phyloP scores from a whole-genome alignment of 441 rosid species.

The Eruca vesicaria region DNA sequence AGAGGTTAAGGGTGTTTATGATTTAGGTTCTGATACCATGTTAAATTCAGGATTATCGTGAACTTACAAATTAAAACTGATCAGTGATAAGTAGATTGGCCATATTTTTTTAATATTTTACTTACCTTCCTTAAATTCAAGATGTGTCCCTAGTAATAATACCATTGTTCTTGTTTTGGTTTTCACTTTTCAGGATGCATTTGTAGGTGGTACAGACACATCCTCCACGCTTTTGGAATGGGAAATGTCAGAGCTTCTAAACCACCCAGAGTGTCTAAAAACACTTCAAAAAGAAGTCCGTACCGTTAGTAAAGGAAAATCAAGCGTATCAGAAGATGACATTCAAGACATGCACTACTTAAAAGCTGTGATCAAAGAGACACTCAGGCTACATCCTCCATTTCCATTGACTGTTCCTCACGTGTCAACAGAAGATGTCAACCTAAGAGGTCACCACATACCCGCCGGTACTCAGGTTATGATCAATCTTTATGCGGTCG shows the following conservation, averaged over 20 bases:
- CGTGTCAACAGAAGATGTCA: constrained; percentile 23
- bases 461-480: constrained; percentile 19
- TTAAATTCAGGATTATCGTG: too few species aligned
- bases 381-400: constrained; percentile 24
- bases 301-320: not conserved
- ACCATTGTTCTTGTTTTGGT: constrained; percentile 3
- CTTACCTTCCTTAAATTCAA: too few species aligned
- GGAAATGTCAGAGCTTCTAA: constrained; percentile 34
- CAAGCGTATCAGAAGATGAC: constrained; percentile 28
- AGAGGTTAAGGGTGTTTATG: too few species aligned
- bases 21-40: too few species aligned
- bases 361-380: constrained; percentile 31
- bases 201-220: constrained; percentile 35
- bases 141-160: too few species aligned
- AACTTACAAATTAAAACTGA: too few species aligned
- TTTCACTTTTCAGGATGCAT: constrained; percentile 19
- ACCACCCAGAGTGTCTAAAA: constrained; percentile 8
- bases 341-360: constrained; percentile 17
- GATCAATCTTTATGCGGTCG: constrained; percentile 31
- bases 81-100: too few species aligned
- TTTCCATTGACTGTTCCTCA: constrained; percentile 27
- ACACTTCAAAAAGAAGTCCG: constrained; percentile 27
- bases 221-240: constrained; percentile 29
- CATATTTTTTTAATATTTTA: too few species aligned
- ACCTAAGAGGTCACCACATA: constrained; percentile 17